Base-by-base conservation (phyloP, 1,284 basidiomycete genomes). In the Macrocybe sp. region DNA sequence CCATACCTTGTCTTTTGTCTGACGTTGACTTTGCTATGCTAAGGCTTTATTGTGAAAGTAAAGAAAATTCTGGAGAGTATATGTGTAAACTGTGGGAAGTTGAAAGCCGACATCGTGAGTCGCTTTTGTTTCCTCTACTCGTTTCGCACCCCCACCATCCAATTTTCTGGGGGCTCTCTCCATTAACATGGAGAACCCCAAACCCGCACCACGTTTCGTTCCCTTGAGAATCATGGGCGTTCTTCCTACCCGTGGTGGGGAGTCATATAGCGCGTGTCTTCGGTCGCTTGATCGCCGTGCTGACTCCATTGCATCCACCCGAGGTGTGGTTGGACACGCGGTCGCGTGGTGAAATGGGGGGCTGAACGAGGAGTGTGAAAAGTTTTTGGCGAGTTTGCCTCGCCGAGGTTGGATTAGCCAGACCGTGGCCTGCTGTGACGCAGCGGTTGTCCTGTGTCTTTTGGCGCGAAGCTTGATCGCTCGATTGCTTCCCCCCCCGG, bases 51-150 rank as follows among this genome's bases (percentile, higher is more conserved):
- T 61, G 82, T 92, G 68, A 99, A 98, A 83, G 94, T 98, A 67
- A 99, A 99, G 77, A 99, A 99, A 79, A 97, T 99, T 62, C 73
- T 98, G 72, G 97, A 99, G 78, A 92, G 89, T 71, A 92, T 99
- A 59, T 99, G 97, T 76, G 91, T 95, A 61, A 95, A 96, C 65
- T 99, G 97, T 70, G 97, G 97, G 62, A 97, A 92, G 72, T 79
- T 99, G 59, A 98, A 97, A 77, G 90, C 90, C 56, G 94, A 97
- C 73, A 84, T 84, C 78, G 92, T 95, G 81, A 89, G 92, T 92
- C 64, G 72, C 64, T 72, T 72, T 75, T 79, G 65, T 70, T 79
- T 80, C 79, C 78, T 81, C 78, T 81, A 78, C 83, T 89, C 84
- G 85, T 87, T 89, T 88, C 79, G 84, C 82, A 84, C 85, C 85